Conservation (phyloP, 2,329 filamentous ascomycete species). For the Pseudocercospora ulei region DNA sequence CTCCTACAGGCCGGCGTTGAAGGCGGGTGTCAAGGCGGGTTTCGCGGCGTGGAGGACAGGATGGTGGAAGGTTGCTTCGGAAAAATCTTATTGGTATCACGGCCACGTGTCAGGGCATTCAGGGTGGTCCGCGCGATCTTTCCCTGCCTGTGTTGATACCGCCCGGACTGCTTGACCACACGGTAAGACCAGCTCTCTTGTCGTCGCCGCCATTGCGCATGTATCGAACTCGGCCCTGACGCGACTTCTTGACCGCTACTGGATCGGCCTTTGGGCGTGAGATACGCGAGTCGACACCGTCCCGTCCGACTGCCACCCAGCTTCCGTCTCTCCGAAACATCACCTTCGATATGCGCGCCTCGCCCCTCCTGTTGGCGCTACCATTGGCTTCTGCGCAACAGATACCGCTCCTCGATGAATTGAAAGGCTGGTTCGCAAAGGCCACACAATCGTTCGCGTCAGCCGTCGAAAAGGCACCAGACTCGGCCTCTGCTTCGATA, state of each 20-base stretch:
- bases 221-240: background rate
- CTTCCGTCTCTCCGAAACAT: constrained; percentile 1
- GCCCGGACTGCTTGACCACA: background rate
- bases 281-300: background rate
- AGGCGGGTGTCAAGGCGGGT: too few species aligned
- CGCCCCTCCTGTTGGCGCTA: constrained; percentile 44
- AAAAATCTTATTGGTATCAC: too few species aligned
- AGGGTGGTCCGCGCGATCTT: too few species aligned
- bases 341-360: constrained; percentile 43
- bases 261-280: constrained; percentile 4
- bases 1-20: too few species aligned
- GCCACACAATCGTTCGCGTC: constrained; percentile 49
- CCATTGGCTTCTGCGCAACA: constrained; percentile 48
- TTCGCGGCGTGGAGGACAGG: too few species aligned
- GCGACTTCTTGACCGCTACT: background rate
- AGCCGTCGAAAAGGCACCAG: constrained; percentile 46
- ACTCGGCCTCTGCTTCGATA: constrained; percentile 36
- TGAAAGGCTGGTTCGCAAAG: constrained; percentile 47
- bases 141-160: constrained; percentile 6
- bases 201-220: background rate
- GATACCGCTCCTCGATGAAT: constrained; percentile 52
- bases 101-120: too few species aligned
- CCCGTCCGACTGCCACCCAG: constrained; percentile 1
- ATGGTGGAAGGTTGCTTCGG: too few species aligned
- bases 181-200: background rate